phyloP scores from a whole-genome alignment of 2,329 filamentous ascomycete species.

The Scedosporium aurantiacum region DNA sequence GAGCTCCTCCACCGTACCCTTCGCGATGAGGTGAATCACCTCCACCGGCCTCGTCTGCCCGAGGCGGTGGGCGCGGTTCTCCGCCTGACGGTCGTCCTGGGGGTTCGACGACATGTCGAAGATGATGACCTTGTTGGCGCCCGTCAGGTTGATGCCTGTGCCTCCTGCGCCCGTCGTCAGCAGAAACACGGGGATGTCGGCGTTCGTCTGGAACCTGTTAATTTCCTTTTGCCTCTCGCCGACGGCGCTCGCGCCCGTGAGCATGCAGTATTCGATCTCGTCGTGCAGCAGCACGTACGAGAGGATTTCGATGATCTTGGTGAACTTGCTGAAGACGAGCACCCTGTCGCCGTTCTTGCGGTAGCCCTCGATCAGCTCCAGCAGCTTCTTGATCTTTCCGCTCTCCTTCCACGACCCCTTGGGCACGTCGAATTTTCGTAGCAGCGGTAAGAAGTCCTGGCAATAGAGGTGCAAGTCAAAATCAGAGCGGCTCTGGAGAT shows the following conservation, averaged over 20 bases:
- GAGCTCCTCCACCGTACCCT: constrained; percentile 80
- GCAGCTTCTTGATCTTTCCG: constrained; percentile 76
- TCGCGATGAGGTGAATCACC: constrained; percentile 73
- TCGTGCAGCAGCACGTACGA: constrained; percentile 68
- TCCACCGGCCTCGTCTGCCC: constrained; percentile 87
- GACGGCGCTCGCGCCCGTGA: constrained; percentile 77
- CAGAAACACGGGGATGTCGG: constrained; percentile 77
- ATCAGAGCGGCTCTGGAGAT: constrained; percentile 48
- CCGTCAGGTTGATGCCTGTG: constrained; percentile 92
- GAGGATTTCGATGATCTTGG: constrained; percentile 81
- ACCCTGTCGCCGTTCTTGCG: constrained; percentile 73
- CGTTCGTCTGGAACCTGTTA: constrained; percentile 70
- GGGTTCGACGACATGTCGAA: constrained; percentile 97
- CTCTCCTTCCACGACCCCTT: constrained; percentile 46
- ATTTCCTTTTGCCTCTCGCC: constrained; percentile 77
- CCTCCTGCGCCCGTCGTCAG: constrained; percentile 89
- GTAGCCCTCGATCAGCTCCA: constrained; percentile 63
- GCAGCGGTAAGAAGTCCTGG: constrained; percentile 41
- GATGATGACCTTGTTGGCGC: constrained; percentile 94
- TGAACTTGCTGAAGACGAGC: constrained; percentile 89
- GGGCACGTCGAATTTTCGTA: constrained; percentile 42
- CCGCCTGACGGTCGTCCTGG: constrained; percentile 95
- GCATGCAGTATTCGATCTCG: constrained; percentile 66
- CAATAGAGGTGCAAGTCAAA: constrained; percentile 58
- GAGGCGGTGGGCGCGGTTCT: constrained; percentile 91